phyloP scores from a whole-genome alignment of 192 early-diverging fungal species.

The Podochytrium sp. region DNA sequence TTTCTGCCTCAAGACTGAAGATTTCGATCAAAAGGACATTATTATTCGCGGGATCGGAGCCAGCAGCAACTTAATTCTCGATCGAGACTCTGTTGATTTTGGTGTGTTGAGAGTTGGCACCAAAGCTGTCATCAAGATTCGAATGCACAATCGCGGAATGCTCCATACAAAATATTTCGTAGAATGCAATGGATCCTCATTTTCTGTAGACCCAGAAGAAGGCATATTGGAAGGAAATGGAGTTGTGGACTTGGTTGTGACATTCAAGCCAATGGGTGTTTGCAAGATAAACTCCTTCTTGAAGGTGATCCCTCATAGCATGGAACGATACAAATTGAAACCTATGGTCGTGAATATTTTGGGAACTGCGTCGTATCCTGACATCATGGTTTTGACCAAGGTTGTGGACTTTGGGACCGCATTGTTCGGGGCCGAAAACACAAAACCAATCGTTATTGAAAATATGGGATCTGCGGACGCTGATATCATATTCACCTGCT shows the following conservation, averaged over 20 bases:
- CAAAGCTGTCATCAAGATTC: constrained; percentile 29
- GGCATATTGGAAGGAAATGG: constrained; percentile 59
- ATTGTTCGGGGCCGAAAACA: constrained; percentile 52
- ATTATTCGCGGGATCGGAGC: constrained; percentile 55
- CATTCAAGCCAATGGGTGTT: constrained; percentile 47
- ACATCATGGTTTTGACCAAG: constrained; percentile 55
- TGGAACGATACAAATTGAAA: constrained; percentile 38
- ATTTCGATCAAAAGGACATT: constrained; percentile 51
- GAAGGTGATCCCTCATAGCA: constrained; percentile 31
- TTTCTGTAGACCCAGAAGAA: constrained; percentile 59
- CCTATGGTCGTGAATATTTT: constrained; percentile 39
- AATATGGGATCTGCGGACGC: constrained; percentile 65
- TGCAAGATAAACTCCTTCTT: constrained; percentile 44
- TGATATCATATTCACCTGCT: constrained; percentile 54
- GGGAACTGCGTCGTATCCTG: constrained; percentile 61
- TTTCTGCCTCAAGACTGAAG: constrained; percentile 45
- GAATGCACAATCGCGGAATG: constrained; percentile 52
- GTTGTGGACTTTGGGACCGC: constrained; percentile 62
- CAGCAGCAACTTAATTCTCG: constrained; percentile 38
- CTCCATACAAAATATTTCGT: constrained; percentile 55
- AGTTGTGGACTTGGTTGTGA: constrained; percentile 45
- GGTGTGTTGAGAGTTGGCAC: constrained; percentile 56
- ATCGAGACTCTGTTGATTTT: constrained; percentile 44
- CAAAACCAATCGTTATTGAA: constrained; percentile 47
- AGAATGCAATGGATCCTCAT: constrained; percentile 49